Evolutionary conservation across 805 yeast genomes (phyloP).

Genomic region (Yamadazyma ubonensis): DNA sequence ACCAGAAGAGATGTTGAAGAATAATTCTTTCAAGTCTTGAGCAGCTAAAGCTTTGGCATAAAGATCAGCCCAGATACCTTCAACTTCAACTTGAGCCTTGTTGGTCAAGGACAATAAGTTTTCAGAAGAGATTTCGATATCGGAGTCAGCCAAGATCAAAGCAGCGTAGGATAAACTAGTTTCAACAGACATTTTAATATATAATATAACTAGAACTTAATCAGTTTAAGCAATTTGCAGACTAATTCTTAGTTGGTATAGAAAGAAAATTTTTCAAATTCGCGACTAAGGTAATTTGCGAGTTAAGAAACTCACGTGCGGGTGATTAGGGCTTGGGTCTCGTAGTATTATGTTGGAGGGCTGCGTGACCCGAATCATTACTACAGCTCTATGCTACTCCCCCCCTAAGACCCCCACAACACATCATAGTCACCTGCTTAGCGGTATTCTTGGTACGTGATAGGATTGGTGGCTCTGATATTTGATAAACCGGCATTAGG

Average conservation of each 20-base stretch:
- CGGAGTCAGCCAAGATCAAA: slow-evolving; percentile 50
- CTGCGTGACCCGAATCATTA: not conserved
- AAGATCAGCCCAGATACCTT: slow-evolving; percentile 48
- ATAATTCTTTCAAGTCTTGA: slow-evolving; percentile 47
- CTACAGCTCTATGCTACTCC: not conserved
- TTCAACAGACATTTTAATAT: slow-evolving; percentile 42
- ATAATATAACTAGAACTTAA: slow-evolving; percentile 42
- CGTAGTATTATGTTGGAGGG: not conserved
- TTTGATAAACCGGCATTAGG: too few relatives aligned
- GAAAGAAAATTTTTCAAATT: slow-evolving; percentile 7
- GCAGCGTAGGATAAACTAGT: slow-evolving; percentile 52
- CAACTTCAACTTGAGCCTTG: slow-evolving; percentile 45
- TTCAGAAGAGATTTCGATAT: slow-evolving; percentile 45
- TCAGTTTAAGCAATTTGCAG: slow-evolving; percentile 49
- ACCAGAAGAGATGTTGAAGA: slow-evolving; percentile 48
- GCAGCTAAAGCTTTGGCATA: slow-evolving; percentile 49
- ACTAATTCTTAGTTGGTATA: slow-evolving; percentile 43
- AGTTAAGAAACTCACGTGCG: slow-evolving; percentile 1
- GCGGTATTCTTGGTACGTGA: not conserved
- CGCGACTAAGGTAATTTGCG: not conserved
- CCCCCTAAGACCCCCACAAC: slow-evolving; percentile 1
- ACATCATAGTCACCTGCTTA: not conserved
- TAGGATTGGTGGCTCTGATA: not conserved
- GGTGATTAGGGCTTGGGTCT: slow-evolving; percentile 2
- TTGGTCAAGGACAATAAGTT: slow-evolving; percentile 41